phyloP scores from a whole-genome alignment of 2,329 filamentous ascomycete species.

The Fusarium odoratissimum region DNA sequence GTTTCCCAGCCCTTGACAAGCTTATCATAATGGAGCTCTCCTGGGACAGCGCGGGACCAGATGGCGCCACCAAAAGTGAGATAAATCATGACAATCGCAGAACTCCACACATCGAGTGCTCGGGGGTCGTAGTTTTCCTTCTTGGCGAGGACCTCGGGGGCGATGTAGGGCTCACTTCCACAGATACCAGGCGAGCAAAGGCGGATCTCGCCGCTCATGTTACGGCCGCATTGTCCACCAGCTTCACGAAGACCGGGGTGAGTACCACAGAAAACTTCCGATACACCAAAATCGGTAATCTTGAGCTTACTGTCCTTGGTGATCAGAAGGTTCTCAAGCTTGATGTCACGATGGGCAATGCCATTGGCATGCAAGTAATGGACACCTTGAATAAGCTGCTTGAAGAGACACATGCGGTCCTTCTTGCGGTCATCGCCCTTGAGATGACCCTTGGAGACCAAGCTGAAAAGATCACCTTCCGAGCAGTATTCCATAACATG shows the following conservation, averaged over 20 bases:
- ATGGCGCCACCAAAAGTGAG: conserved; percentile 78
- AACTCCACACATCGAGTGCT: conserved; percentile 86
- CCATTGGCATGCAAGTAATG: conserved; percentile 85
- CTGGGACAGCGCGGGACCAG: conserved; percentile 76
- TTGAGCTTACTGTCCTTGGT: conserved; percentile 84
- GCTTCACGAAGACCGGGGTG: conserved; percentile 82
- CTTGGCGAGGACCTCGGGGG: conserved; percentile 83
- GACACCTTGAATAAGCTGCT: conserved; percentile 86
- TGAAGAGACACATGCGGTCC: conserved; percentile 87
- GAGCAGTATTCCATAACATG: conserved; percentile 95
- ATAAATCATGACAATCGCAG: conserved; percentile 84
- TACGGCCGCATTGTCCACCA: conserved; percentile 77
- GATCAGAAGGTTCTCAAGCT: conserved; percentile 87
- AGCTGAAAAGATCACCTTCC: conserved; percentile 80
- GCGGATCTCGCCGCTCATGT: conserved; percentile 76
- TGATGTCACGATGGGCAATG: conserved; percentile 91
- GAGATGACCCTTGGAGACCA: conserved; percentile 79
- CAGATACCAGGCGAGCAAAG: conserved; percentile 84
- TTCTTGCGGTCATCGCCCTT: conserved; percentile 70
- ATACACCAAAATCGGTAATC: conserved; percentile 92
- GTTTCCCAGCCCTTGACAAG: conserved; percentile 76
- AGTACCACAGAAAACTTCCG: conserved; percentile 84
- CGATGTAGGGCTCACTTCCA: conserved; percentile 87
- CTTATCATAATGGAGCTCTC: conserved; percentile 69
- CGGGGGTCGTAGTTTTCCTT: conserved; percentile 76